Evolutionary conservation across 495 filamentous ascomycete genomes (phyloP).

Genomic region (Platismatia glauca): DNA sequence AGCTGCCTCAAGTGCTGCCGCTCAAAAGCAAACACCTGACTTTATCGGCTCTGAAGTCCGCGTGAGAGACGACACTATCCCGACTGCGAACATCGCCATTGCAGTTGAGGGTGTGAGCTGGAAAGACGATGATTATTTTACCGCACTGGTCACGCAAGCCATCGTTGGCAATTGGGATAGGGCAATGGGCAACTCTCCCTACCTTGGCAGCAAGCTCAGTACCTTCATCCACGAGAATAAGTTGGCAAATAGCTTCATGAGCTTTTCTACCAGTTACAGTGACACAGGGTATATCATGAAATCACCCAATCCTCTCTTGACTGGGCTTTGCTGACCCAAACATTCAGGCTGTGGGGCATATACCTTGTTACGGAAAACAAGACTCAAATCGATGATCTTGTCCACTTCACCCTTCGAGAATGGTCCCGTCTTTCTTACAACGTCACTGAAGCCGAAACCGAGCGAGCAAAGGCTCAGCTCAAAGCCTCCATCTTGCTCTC

Average conservation of each 20-base stretch:
- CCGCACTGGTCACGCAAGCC: conserved; percentile 90
- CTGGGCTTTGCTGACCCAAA: conserved; percentile 11
- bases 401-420: conserved; percentile 97
- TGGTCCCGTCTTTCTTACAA: conserved; percentile 85
- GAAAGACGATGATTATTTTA: conserved; percentile 99
- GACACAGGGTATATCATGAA: conserved; percentile 75
- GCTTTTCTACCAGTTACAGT: conserved; percentile 98
- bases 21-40: conserved; percentile 78
- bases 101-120: conserved; percentile 99
- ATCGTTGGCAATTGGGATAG: conserved; percentile 99
- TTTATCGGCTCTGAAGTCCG: conserved; percentile 95
- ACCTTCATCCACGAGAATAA: conserved; percentile 83
- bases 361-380: conserved; percentile 92
- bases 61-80: conserved; percentile 90
- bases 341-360: conserved; percentile 88
- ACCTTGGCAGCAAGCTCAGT: conserved; percentile 96
- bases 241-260: conserved; percentile 99
- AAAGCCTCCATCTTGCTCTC: conserved; percentile 96
- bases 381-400: conserved; percentile 80
- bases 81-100: conserved; percentile 94
- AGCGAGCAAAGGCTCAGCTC: conserved; percentile 98
- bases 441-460: conserved; percentile 82
- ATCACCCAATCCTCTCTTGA: conserved; percentile 1
- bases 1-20: conserved; percentile 50
- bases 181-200: conserved; percentile 91